phyloP scores from a whole-genome alignment of 1,139 yeast genomes.

The Pichia inconspicua region DNA sequence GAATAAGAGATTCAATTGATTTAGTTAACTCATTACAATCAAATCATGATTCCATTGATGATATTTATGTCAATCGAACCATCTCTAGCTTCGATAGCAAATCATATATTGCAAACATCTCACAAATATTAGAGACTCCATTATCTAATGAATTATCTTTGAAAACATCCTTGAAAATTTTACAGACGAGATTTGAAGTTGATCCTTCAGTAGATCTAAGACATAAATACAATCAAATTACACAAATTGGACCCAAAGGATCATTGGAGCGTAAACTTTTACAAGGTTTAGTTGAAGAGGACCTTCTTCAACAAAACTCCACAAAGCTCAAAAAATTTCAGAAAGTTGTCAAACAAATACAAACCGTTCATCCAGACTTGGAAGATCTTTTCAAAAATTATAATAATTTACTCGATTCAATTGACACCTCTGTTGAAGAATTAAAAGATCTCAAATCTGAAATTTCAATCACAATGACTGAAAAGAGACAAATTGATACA shows the following conservation, averaged over 20 bases:
- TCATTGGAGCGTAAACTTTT: slow-evolving; percentile 51
- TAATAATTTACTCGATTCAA: slow-evolving; percentile 29
- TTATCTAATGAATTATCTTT: slow-evolving; percentile 37
- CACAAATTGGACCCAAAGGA: slow-evolving; percentile 51
- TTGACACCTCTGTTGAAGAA: slow-evolving; percentile 27
- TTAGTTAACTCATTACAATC: slow-evolving; percentile 14
- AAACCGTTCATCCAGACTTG: slow-evolving; percentile 35
- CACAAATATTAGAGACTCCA: slow-evolving; percentile 24
- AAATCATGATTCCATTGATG: slow-evolving; percentile 6
- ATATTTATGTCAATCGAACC: not conserved
- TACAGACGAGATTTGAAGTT: slow-evolving; percentile 36
- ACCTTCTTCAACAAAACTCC: slow-evolving; percentile 56
- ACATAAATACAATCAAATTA: slow-evolving; percentile 27
- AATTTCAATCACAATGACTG: slow-evolving; percentile 34
- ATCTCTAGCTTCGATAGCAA: slow-evolving; percentile 25
- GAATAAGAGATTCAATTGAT: slow-evolving; percentile 30
- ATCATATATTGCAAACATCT: slow-evolving; percentile 39
- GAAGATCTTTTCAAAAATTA: slow-evolving; percentile 39
- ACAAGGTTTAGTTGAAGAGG: slow-evolving; percentile 64
- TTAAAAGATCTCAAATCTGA: slow-evolving; percentile 26
- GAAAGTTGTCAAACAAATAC: slow-evolving; percentile 45
- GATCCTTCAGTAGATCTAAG: slow-evolving; percentile 2
- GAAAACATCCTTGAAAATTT: slow-evolving; percentile 39
- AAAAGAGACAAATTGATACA: slow-evolving; percentile 36
- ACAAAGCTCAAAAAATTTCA: slow-evolving; percentile 53